Conservation (phyloP, 164 flowering plant genomes). For the Saururus chinensis region DNA sequence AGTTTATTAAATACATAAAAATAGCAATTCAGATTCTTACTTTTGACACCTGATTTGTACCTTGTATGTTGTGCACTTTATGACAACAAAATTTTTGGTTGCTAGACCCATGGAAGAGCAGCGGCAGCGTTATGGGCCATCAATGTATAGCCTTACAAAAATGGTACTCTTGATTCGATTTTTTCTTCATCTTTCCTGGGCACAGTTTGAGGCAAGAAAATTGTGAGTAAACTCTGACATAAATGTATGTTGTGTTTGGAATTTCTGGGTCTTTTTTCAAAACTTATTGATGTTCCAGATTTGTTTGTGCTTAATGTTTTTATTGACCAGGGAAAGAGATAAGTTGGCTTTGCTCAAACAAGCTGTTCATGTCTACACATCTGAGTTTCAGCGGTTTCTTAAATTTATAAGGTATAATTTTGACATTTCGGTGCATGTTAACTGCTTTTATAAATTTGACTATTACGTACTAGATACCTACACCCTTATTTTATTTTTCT, state of each 20-base stretch:
- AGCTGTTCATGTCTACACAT: conserved; percentile 60
- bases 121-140: conserved; percentile 89
- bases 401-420: conserved; percentile 62
- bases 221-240: conserved; percentile 41
- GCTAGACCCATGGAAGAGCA: conserved; percentile 98
- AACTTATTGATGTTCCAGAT: not conserved
- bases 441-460: not conserved
- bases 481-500: not conserved
- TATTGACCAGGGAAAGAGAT: conserved; percentile 34
- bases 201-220: conserved; percentile 44
- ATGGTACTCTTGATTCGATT: conserved; percentile 58
- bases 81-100: conserved; percentile 4
- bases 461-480: not conserved
- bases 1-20: not conserved
- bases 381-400: conserved; percentile 72
- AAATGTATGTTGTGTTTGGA: not conserved
- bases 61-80: not conserved
- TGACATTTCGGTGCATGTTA: too few relatives aligned
- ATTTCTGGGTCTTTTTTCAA: not conserved
- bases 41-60: not conserved
- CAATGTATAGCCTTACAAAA: conserved; percentile 72
- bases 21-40: not conserved
- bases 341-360: conserved; percentile 42
- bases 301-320: conserved; percentile 1
- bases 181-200: conserved; percentile 52